A percentile compares a stretch with the other conserved stretches of the same genome.
Evolutionary conservation across 257 asterid genomes (phyloP).

Genomic region (Scutellaria galericulata): DNA sequence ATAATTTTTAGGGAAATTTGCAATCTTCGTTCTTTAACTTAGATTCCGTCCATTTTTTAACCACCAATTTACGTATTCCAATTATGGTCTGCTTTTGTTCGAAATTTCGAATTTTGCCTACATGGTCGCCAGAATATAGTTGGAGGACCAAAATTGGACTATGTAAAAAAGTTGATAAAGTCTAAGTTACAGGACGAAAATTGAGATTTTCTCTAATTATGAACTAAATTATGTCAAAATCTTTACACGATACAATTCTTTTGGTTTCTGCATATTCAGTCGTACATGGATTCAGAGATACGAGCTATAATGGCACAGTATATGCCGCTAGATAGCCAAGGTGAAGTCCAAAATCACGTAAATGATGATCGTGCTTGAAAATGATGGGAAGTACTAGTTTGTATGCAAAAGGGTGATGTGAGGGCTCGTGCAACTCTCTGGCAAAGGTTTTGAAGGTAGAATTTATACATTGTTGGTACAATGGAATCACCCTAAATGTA

Average conservation of each 20-base stretch:
- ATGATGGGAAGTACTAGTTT: conserved; percentile 1
- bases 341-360: conserved; percentile 59
- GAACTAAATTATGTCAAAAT: neutral
- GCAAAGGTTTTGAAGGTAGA: conserved; percentile 38
- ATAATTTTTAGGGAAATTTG: neutral
- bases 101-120: too few species aligned
- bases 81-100: neutral
- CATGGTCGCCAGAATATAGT: too few species aligned
- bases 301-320: conserved; percentile 93
- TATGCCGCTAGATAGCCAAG: conserved; percentile 89
- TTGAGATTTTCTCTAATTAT: too few species aligned
- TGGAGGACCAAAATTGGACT: too few species aligned
- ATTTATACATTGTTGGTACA: conserved; percentile 36
- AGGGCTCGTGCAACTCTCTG: conserved; percentile 31
- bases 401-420: conserved; percentile 11
- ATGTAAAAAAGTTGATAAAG: too few species aligned
- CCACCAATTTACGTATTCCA: neutral
- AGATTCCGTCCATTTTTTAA: too few species aligned
- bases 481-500: conserved; percentile 28
- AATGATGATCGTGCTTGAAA: conserved; percentile 61
- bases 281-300: conserved; percentile 87
- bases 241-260: neutral
- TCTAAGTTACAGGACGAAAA: too few species aligned
- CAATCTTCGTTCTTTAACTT: too few species aligned
- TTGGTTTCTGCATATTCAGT: conserved; percentile 48